phyloP scores from a whole-genome alignment of 257 asterid species.

The Lantana camara region DNA sequence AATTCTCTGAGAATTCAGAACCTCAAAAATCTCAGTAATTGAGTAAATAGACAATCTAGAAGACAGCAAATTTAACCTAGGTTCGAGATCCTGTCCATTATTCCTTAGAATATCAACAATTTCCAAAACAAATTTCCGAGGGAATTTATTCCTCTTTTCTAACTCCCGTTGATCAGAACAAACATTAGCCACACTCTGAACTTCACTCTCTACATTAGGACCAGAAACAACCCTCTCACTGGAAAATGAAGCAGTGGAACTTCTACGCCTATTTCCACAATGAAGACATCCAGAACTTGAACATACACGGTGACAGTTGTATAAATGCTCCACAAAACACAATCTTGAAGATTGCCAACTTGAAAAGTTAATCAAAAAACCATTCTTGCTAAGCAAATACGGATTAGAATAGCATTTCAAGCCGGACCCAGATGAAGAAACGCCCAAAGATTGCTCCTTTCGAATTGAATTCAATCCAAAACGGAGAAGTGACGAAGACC shows the following conservation, averaged over 20 bases:
- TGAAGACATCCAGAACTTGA: constrained; percentile 8
- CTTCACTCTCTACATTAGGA: constrained; percentile 30
- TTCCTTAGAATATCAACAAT: constrained; percentile 53
- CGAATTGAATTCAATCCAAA: constrained; percentile 6
- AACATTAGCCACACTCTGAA: neutral
- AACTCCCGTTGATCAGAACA: constrained; percentile 9
- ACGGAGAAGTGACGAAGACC: constrained; percentile 14
- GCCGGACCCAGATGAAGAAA: constrained; percentile 19
- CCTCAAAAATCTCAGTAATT: constrained; percentile 47
- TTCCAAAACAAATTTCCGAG: constrained; percentile 29
- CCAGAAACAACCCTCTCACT: constrained; percentile 14
- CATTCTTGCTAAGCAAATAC: constrained; percentile 16
- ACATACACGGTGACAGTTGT: neutral
- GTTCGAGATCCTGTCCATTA: constrained; percentile 47
- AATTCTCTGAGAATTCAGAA: constrained; percentile 47
- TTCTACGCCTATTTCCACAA: constrained; percentile 23
- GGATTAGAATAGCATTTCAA: constrained; percentile 8
- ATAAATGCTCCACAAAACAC: neutral
- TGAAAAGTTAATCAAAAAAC: constrained; percentile 3
- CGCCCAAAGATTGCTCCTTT: neutral
- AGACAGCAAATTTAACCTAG: constrained; percentile 38
- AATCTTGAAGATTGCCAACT: constrained; percentile 21
- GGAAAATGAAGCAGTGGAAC: constrained; percentile 30
- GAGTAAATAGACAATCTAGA: constrained; percentile 35
- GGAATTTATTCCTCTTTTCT: constrained; percentile 23